Evolutionary conservation across 179 eudicot genomes (phyloP), one percentile per base, ranked within the genome.

Genomic region (Nepenthes alata): DNA sequence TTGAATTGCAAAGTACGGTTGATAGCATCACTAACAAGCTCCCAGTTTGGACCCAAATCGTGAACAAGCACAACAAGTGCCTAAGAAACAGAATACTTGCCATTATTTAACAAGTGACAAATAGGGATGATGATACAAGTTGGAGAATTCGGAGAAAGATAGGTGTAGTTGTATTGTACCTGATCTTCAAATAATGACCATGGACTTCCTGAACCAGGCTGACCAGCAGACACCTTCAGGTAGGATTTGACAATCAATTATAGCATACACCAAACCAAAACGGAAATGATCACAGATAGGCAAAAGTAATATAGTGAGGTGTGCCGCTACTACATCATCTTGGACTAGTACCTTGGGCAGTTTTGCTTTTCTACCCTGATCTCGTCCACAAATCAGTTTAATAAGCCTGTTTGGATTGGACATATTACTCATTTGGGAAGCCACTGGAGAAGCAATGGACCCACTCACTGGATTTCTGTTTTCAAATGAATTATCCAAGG

Each of bases 1-100:
- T 93, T 93, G 75, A 87, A 89, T 65, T 81, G 90, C 78, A 93
- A 75, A 66, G 85, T 85, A 72, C 79, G 73, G 76, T 86, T 93
- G 55, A 93, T 71, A 62, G 95, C 95, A 83, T 93, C 96, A 78
- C 96, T 86, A 39, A 93, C 82, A 68, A 93, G 88, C 82, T 87
- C 95, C 98, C 98, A 93, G 61, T 86, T 83, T 53, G 96, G 98
- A 73, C 98, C 98, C 81, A 93, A 72, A 78, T 93, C 98, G 79
- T 93, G 98, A 15, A 85, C 98, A 49, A 93, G 90, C 62, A 93
- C 98, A 71, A 93, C 87, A 83, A 89, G 96, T 35, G 98, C 95
- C 98, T 94, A 72, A 57, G 66, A 64, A 14, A 36, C 14, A 36
- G 14, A 3, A 35, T 6, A 4, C 5, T 11, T 2, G 4, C 11